These are phyloP conservation scores for Pseudopithomyces maydicus DNA, from an alignment of 2,329 filamentous ascomycete species.

Conservation along the genomic window DNA sequence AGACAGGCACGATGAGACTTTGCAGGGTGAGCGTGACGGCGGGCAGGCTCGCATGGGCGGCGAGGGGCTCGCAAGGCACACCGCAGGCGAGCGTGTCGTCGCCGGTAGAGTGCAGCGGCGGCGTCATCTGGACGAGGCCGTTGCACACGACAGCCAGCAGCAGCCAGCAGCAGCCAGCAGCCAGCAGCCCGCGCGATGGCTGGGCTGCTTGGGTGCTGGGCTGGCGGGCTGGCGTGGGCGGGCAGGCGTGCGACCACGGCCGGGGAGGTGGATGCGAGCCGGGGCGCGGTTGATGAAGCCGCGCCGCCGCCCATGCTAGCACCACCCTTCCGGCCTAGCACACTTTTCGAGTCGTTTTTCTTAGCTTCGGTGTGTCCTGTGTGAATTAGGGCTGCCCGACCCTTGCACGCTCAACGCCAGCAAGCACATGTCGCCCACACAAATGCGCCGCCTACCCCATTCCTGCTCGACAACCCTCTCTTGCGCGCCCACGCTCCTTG, in stretches of 20 bases:
- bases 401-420: slow-evolving; percentile 8
- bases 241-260: slow-evolving; percentile 1
- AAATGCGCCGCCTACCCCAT: slow-evolving; percentile 9
- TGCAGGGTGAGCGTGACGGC: not conserved
- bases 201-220: no score
- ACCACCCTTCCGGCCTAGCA: not conserved
- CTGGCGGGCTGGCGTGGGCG: no score
- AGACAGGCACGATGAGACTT: not conserved
- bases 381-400: slow-evolving; percentile 1
- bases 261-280: not conserved
- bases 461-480: slow-evolving; percentile 18
- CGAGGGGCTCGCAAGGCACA: no score
- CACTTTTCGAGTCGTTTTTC: not conserved
- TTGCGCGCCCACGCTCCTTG: slow-evolving; percentile 26
- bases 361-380: not conserved
- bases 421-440: slow-evolving; percentile 4
- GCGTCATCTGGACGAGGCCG: not conserved
- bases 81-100: no score
- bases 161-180: no score
- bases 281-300: not conserved
- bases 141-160: not conserved
- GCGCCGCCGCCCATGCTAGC: not conserved
- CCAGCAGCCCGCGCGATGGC: no score
- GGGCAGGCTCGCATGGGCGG: no score
- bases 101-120: not conserved